These are phyloP conservation scores for Heterococcus sp. DNA, from an alignment of 108 stramenopile species.

Conservation along the genomic window DNA sequence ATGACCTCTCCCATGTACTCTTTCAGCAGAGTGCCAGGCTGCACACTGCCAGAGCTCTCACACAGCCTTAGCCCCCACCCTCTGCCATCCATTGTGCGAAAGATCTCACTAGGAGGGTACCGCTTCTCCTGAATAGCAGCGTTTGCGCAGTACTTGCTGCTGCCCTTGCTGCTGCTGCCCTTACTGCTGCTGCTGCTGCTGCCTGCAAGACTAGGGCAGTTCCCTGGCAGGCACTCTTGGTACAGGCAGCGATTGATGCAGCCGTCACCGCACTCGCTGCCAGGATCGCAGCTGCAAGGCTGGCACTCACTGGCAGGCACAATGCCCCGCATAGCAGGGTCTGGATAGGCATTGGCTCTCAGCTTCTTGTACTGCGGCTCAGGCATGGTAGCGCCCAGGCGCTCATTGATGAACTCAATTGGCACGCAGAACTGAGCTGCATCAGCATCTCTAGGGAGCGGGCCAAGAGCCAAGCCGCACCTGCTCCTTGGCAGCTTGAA, in stretches of 20 bases:
- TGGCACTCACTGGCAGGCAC: constrained; percentile 16
- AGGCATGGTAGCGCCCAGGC: not conserved
- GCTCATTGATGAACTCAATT: not conserved
- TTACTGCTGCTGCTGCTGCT: too few relatives aligned
- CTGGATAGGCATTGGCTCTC: constrained; percentile 13
- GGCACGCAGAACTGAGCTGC: not conserved
- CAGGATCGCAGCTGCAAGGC: constrained; percentile 17
- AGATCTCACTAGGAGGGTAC: constrained; percentile 44
- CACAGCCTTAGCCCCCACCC: constrained; percentile 47
- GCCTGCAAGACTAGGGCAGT: constrained; percentile 25
- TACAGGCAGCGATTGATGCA: constrained; percentile 45
- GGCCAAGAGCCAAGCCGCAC: not conserved
- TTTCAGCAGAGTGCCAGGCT: constrained; percentile 38
- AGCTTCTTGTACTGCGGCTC: not conserved
- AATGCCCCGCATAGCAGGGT: constrained; percentile 9
- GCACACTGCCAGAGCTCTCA: constrained; percentile 3
- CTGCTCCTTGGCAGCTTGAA: not conserved
- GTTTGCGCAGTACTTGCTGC: constrained; percentile 30
- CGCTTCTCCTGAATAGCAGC: constrained; percentile 40
- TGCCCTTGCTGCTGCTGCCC: too few relatives aligned
- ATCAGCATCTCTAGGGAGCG: not conserved
- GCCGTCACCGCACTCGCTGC: constrained; percentile 16
- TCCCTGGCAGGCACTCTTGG: constrained; percentile 43
- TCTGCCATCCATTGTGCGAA: constrained; percentile 30
- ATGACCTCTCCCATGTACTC: constrained; percentile 52